Evolutionary conservation across 139 green algal genomes (phyloP), one percentile per base, ranked within the genome.

Genomic region (Deuterostichococcus epilithicus): DNA sequence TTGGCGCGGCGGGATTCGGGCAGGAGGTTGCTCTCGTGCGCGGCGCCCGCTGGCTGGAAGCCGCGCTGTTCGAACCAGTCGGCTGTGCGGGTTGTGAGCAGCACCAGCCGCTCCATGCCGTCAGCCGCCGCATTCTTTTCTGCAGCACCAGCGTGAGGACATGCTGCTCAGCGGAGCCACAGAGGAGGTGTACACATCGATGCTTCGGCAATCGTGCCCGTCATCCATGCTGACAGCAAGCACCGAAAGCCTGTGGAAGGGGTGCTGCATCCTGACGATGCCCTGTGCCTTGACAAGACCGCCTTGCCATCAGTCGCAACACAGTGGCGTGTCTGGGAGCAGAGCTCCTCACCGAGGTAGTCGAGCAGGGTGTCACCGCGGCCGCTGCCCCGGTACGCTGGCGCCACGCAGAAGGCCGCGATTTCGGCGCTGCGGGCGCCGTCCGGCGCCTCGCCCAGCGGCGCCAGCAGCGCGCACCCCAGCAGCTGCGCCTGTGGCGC

Each of bases 1-100:
- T 75, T 33, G 28, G 67, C 69, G 42, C 70, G 45, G 3, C 76
- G 63, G 33, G 47, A 15, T 15, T 76, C 69, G 38, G 80, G 83
- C 34, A 89, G 42, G 13, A 86, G 33, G 18, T 20, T 13, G 3
- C 68, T 80, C 1, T 34, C 5, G 28, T 66, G 69, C 13, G 78
- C 78, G 25, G 68, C 23, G 58, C 86, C 85, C 59, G 70, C 75
- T 18, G 35, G 68, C 33, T 81, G 72, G 73, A 92, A 93, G 66
- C 82, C 86, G 13, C 89, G 77, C 78, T 95, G 83, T 85, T 88
- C 78, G 75, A 97, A 97, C 91, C 93, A 97, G 81, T 97, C 93
- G 28, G 93, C 91, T 20, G 91, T 95, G 74, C 91, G 84, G 1
- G 90, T 93, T 58, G 91, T 93, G 20, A 94, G 87, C 80, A 95